These are phyloP conservation scores for Raffaelea deltoideospora DNA, from an alignment of 2,329 filamentous ascomycete species.

Conservation along the genomic window DNA sequence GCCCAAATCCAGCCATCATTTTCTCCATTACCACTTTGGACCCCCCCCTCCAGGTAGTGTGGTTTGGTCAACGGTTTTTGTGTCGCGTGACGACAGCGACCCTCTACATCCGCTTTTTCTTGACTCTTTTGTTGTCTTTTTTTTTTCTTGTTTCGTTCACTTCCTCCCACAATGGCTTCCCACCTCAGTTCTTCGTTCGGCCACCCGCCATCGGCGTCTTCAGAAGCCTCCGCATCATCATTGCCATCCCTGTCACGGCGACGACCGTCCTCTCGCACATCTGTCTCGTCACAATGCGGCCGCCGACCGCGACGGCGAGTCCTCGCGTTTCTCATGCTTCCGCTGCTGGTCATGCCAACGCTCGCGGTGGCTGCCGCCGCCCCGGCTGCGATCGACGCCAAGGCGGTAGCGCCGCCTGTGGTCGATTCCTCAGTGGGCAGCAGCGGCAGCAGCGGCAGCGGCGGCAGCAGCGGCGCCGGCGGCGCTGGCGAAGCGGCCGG, in stretches of 20 bases:
- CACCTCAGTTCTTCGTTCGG: slow-evolving; percentile 1
- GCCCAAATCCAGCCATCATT: too few species aligned
- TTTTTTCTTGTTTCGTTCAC: background rate
- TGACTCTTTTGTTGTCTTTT: background rate
- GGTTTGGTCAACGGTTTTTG: too few species aligned
- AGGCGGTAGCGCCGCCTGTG: too few species aligned
- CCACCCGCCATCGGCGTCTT: slow-evolving; percentile 3
- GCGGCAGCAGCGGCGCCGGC: background rate
- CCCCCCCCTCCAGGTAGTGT: too few species aligned
- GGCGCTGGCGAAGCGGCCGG: too few species aligned
- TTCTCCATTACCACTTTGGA: too few species aligned
- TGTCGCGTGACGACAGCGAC: background rate
- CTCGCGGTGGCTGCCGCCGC: slow-evolving; percentile 3
- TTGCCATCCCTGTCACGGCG: background rate
- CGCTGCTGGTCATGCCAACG: slow-evolving; percentile 7
- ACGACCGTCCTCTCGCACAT: too few species aligned
- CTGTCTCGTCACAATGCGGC: background rate
- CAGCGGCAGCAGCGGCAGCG: background rate
- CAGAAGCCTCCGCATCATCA: background rate
- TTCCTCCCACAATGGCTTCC: slow-evolving; percentile 1
- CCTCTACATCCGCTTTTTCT: background rate
- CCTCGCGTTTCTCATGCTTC: slow-evolving; percentile 6
- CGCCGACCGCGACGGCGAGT: slow-evolving; percentile 4
- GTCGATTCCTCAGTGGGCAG: too few species aligned
- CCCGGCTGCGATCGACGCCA: background rate